Base-by-base conservation (phyloP, 805 yeast genomes). In the Alloascoidea hylecoeti region DNA sequence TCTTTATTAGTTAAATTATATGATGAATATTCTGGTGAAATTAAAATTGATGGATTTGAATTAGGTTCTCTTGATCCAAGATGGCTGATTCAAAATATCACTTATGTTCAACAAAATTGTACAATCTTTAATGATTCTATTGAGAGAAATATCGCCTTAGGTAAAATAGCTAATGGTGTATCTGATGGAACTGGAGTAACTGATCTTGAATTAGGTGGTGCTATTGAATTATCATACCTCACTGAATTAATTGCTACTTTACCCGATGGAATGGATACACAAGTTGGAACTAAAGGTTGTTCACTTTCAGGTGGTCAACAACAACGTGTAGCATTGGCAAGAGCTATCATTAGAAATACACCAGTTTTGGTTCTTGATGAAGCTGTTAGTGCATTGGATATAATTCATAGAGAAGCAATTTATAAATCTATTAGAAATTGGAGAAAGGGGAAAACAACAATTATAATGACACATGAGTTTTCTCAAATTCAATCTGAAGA, bases 271-370 rank as follows among this genome's bases (percentile, higher is more conserved):
- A 27, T 72, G 2, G 64, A 78, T 14, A 72, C 82, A 0, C 42
- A 50, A 2, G 44, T 83, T 5, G 71, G 75, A 0, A 48, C 50
- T 2, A 57, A 60, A 0, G 70, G 72, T 2, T 49, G 66, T 2
- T 48, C 63, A 2, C 58, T 89, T 5, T 83, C 95, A 44, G 97
- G 97, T 3, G 99, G 99, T 0, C 96, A 92, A 53, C 71, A 67
- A 40, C 98, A 92, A 56, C 63, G 88, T 43, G 63, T 92, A 2
- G 80, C 89, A 0, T 49, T 92, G 18, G 96, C 97, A 0, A 65
- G 96, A 39, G 96, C 96, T 0, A 65, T 64, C 40, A 41, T 86
- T 3, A 64, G 84, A 43, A 69, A 92, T 49, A 56, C 94, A 0
- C 83, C 88, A 0, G 67, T 92, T 3, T 57, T 89, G 42, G 68